Percentiles rank a stretch among this genome's conserved stretches.
Conservation (phyloP, 2,329 filamentous ascomycete genomes). For the Calonectria pseudoturangicola region DNA sequence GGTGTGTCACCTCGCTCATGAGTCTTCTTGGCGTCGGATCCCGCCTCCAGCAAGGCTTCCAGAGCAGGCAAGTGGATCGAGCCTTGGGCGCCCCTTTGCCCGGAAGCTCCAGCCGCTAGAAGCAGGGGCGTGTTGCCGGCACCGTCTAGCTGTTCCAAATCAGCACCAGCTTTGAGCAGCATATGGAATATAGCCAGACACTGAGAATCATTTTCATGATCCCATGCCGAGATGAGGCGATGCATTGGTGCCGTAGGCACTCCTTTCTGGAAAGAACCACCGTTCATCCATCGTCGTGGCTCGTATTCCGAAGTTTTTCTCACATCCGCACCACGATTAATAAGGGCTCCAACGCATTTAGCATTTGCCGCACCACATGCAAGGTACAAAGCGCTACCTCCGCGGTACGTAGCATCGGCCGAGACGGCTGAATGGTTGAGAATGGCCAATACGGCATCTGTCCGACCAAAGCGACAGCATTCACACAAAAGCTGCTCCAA, state of each 20-base stretch:
- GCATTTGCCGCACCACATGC: slow-evolving; percentile 36
- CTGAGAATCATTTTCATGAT: slow-evolving; percentile 22
- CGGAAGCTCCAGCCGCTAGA: not conserved
- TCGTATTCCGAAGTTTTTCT: slow-evolving; percentile 28
- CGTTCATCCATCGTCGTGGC: not conserved
- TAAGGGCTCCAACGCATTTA: slow-evolving; percentile 41
- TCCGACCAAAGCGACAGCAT: slow-evolving; percentile 35
- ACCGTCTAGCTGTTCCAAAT: slow-evolving; percentile 40
- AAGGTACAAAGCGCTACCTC: slow-evolving; percentile 41
- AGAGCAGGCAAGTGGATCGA: slow-evolving; percentile 12
- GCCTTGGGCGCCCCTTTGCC: not conserved
- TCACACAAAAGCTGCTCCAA: slow-evolving; percentile 48
- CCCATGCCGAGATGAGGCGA: slow-evolving; percentile 35
- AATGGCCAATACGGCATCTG: slow-evolving; percentile 42
- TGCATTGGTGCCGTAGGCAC: slow-evolving; percentile 35
- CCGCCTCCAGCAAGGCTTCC: slow-evolving; percentile 37
- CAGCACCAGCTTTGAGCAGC: slow-evolving; percentile 40
- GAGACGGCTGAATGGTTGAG: slow-evolving; percentile 43
- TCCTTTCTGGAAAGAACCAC: not conserved
- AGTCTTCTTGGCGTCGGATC: slow-evolving; percentile 25
- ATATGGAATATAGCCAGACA: slow-evolving; percentile 37
- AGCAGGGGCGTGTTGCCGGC: slow-evolving; percentile 32
- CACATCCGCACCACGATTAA: slow-evolving; percentile 45
- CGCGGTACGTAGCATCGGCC: slow-evolving; percentile 35
- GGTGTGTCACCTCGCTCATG: not conserved